These are phyloP conservation scores for Rhodamnia argentea DNA, from an alignment of 345 rosid genomes.

Conservation along the genomic window DNA sequence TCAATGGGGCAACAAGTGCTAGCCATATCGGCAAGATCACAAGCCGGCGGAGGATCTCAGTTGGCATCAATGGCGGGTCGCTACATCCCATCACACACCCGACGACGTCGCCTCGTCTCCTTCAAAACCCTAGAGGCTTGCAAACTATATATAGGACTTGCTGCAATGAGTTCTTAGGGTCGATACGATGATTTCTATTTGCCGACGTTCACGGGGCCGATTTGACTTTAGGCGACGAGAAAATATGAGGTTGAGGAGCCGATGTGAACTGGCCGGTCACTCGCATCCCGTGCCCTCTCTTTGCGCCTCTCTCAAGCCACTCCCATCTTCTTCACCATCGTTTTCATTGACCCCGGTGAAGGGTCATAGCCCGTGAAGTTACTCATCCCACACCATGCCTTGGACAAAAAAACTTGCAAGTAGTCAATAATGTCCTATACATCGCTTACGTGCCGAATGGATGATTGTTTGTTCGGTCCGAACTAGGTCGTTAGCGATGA, in stretches of 20 bases:
- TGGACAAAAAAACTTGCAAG: not conserved
- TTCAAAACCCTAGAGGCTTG: not conserved
- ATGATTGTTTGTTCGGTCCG: not conserved
- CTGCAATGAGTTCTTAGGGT: not conserved
- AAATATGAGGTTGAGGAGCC: not conserved
- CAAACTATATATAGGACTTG: not conserved
- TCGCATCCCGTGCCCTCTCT: not conserved
- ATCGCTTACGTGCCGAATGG: not conserved
- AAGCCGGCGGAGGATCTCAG: not conserved
- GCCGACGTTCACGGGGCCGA: not conserved
- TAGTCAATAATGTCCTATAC: not conserved
- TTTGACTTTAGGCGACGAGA: not conserved
- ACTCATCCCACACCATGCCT: not conserved
- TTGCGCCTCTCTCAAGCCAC: not conserved
- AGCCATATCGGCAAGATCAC: slow-evolving; percentile 10
- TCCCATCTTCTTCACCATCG: not conserved
- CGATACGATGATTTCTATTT: not conserved
- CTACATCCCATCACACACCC: not conserved
- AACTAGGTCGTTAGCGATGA: not conserved
- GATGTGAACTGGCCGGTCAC: slow-evolving; percentile 2
- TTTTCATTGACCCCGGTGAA: not conserved
- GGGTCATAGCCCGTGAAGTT: not conserved
- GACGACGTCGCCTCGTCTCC: not conserved
- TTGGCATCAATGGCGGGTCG: not conserved
- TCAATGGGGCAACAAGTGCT: slow-evolving; percentile 31